A percentile compares a stretch with the other conserved stretches of the same genome.
phyloP scores from a whole-genome alignment of 176 grass and related monocot species.

The Bromus sterilis region DNA sequence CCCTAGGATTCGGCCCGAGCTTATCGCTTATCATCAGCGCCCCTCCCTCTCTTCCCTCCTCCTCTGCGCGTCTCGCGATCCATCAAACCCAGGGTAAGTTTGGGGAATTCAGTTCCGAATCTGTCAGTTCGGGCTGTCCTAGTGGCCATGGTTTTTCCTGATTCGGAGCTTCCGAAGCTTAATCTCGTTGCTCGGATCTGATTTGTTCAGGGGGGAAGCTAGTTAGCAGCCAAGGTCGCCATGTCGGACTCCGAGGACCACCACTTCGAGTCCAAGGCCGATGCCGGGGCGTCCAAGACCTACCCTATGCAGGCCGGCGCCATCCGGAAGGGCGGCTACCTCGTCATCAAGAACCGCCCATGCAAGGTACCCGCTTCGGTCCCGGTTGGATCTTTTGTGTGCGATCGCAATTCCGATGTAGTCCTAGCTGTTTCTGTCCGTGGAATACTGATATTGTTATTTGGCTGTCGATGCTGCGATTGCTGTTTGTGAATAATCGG shows the following conservation, averaged over 20 bases:
- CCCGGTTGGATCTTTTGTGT: background rate
- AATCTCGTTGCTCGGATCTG: background rate
- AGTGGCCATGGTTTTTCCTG: background rate
- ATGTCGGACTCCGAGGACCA: constrained; percentile 94
- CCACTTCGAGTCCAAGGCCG: constrained; percentile 93
- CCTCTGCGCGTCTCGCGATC: background rate
- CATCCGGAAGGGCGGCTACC: constrained; percentile 82
- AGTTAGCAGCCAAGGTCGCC: background rate
- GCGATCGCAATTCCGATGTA: background rate
- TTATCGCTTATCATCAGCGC: constrained; percentile 36
- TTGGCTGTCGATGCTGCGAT: background rate
- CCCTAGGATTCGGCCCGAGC: constrained; percentile 39
- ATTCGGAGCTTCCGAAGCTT: background rate
- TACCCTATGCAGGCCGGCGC: constrained; percentile 91
- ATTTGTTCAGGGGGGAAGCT: background rate
- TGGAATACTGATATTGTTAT: background rate
- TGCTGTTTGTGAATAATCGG: background rate
- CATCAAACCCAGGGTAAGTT: constrained; percentile 27
- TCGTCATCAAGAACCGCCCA: constrained; percentile 87
- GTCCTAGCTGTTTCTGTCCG: background rate
- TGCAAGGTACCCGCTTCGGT: constrained; percentile 57
- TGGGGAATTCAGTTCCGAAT: background rate
- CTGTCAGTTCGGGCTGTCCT: background rate
- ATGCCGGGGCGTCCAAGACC: constrained; percentile 89
- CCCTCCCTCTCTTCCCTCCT: background rate